These are phyloP conservation scores for Cystobasidiaceae sp. DNA, from an alignment of 1,284 basidiomycete genomes.

Conservation along the genomic window DNA sequence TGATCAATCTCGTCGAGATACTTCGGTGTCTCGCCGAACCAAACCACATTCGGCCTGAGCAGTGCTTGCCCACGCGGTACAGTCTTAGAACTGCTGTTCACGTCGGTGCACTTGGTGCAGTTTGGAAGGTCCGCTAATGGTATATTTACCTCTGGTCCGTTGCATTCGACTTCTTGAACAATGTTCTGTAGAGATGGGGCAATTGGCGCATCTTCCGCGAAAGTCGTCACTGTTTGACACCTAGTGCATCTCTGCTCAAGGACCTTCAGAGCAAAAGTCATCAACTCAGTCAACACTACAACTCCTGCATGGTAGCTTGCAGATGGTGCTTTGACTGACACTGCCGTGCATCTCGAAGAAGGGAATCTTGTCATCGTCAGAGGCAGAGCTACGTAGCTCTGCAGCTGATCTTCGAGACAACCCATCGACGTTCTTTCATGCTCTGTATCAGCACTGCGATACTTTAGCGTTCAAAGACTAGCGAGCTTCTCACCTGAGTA, in stretches of 20 bases:
- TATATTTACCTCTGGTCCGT: constrained; percentile 47
- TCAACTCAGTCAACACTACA: constrained; percentile 54
- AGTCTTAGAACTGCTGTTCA: too few relatives aligned
- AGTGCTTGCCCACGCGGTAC: constrained; percentile 53
- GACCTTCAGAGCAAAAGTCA: constrained; percentile 51
- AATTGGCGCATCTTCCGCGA: constrained; percentile 4
- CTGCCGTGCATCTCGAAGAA: constrained; percentile 64
- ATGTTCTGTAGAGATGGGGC: constrained; percentile 54
- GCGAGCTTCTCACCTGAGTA: too few relatives aligned
- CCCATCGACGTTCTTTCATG: constrained; percentile 63
- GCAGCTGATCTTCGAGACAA: constrained; percentile 51
- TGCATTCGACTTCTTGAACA: constrained; percentile 49
- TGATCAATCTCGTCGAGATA: constrained; percentile 52
- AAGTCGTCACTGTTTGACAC: not conserved
- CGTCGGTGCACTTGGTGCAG: constrained; percentile 46
- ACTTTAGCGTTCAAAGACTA: constrained; percentile 50
- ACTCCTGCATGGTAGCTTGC: too few relatives aligned
- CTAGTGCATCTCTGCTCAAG: constrained; percentile 38
- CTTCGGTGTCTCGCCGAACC: constrained; percentile 59
- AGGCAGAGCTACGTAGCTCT: not conserved
- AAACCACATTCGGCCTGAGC: constrained; percentile 60
- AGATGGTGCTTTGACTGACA: constrained; percentile 58
- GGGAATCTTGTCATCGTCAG: constrained; percentile 33
- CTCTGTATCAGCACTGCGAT: constrained; percentile 52
- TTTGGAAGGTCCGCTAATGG: constrained; percentile 52